These are phyloP conservation scores for Chlorella sp. DNA, from an alignment of 139 green algal genomes.

Conservation along the genomic window DNA sequence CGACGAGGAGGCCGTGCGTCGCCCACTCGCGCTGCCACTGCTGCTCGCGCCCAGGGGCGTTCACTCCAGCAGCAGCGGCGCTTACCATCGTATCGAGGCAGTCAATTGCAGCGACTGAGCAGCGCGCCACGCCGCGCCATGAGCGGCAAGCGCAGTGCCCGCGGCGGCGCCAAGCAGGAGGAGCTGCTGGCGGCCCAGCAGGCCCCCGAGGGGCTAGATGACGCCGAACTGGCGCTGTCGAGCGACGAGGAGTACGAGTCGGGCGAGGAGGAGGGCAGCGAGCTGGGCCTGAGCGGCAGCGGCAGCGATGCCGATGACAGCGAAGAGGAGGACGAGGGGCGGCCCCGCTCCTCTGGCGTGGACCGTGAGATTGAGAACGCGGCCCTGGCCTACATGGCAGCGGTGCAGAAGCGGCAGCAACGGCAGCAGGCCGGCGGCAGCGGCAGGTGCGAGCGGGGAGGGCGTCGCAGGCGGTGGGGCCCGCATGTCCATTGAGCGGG, in stretches of 20 bases:
- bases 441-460: constrained; percentile 3
- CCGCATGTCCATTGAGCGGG: too few species aligned
- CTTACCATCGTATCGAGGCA: too few species aligned
- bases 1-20: too few species aligned
- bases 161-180: background rate
- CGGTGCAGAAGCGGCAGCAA: constrained; percentile 1
- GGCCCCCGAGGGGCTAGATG: constrained; percentile 21
- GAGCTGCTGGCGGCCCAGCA: background rate
- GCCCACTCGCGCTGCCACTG: too few species aligned
- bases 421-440: background rate
- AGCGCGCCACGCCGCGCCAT: too few species aligned
- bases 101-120: too few species aligned
- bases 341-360: background rate
- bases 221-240: constrained; percentile 47
- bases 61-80: too few species aligned
- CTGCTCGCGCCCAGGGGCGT: too few species aligned
- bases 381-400: constrained; percentile 61
- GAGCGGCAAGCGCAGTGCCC: background rate
- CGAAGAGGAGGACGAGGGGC: constrained; percentile 43
- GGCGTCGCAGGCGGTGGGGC: background rate
- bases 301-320: constrained; percentile 11
- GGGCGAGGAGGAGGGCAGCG: constrained; percentile 20
- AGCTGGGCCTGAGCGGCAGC: constrained; percentile 30
- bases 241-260: constrained; percentile 60
- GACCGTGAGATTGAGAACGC: constrained; percentile 69